phyloP scores from a whole-genome alignment of 148 eudicot genomes.

The Vaccinium vitisidaea region DNA sequence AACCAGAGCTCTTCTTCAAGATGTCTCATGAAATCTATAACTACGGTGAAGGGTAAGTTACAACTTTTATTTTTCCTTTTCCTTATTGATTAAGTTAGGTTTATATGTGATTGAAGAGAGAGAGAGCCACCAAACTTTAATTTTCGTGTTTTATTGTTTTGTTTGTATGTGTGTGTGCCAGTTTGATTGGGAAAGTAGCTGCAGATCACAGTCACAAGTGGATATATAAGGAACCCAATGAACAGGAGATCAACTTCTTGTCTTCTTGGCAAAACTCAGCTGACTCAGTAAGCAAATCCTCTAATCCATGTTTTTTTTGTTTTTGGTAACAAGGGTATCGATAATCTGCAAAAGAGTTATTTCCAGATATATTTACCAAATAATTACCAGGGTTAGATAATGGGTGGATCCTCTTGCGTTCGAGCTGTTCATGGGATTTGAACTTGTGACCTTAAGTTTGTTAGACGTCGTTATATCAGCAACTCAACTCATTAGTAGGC shows the following conservation, averaged over 20 bases:
- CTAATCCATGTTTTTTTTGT: not conserved
- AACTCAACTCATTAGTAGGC: not conserved
- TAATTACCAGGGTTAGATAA: not conserved
- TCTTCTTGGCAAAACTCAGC: constrained; percentile 94
- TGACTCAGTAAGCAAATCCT: constrained; percentile 59
- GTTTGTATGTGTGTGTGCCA: constrained; percentile 20
- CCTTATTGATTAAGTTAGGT: not conserved
- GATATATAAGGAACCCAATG: constrained; percentile 87
- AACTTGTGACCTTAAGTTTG: not conserved
- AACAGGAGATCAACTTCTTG: constrained; percentile 90
- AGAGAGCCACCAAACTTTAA: not conserved
- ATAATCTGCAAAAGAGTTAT: not conserved
- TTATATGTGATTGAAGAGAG: not conserved
- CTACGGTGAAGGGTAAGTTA: constrained; percentile 90
- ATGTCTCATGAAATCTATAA: constrained; percentile 99
- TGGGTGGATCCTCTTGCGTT: not conserved
- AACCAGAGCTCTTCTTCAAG: constrained; percentile 97
- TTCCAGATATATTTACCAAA: not conserved
- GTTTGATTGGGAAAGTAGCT: constrained; percentile 95
- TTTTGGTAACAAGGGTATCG: not conserved
- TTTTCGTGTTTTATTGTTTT: no score
- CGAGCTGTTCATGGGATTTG: not conserved
- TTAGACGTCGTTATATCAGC: not conserved
- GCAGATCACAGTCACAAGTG: constrained; percentile 96
- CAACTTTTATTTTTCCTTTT: not conserved